phyloP scores from a whole-genome alignment of 108 stramenopile genomes.

The Thalassiosira profunda region DNA sequence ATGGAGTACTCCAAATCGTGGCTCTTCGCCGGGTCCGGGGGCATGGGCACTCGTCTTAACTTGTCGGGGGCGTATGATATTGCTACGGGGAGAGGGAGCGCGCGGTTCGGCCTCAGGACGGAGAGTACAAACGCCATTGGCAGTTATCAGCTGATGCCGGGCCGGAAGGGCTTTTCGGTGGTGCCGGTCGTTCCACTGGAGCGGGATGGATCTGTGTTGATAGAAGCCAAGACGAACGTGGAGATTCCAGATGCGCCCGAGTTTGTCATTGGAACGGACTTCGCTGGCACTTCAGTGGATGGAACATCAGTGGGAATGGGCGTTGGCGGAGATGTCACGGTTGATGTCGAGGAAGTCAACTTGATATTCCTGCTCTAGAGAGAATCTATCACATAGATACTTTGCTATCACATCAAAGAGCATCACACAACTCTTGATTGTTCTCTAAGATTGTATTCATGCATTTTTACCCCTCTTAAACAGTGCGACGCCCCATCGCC shows the following conservation, averaged over 20 bases:
- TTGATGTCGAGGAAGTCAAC: slow-evolving; percentile 45
- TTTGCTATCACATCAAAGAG: not conserved
- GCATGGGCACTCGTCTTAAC: slow-evolving; percentile 37
- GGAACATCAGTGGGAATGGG: slow-evolving; percentile 30
- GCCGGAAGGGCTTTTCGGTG: slow-evolving; percentile 27
- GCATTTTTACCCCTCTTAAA: slow-evolving; percentile 5
- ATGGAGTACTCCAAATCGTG: slow-evolving; percentile 48
- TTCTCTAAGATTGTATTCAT: slow-evolving; percentile 3
- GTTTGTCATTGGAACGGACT: slow-evolving; percentile 40
- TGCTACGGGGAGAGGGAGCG: slow-evolving; percentile 14
- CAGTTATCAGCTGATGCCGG: not conserved
- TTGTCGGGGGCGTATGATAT: slow-evolving; percentile 36
- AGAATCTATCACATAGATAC: not conserved
- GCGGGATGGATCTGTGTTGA: slow-evolving; percentile 29
- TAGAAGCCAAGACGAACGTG: slow-evolving; percentile 40
- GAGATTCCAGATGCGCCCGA: slow-evolving; percentile 50
- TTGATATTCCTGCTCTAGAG: slow-evolving; percentile 25
- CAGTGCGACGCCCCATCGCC: not conserved
- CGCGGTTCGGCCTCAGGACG: slow-evolving; percentile 40
- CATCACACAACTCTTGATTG: not conserved
- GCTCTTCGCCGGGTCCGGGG: slow-evolving; percentile 35
- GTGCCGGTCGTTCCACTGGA: slow-evolving; percentile 40
- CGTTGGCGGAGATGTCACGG: slow-evolving; percentile 33
- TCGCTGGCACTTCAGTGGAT: slow-evolving; percentile 10
- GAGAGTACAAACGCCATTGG: slow-evolving; percentile 15